Conservation (phyloP, 805 yeast genomes). For the Wickerhamiella sergipiensis region DNA sequence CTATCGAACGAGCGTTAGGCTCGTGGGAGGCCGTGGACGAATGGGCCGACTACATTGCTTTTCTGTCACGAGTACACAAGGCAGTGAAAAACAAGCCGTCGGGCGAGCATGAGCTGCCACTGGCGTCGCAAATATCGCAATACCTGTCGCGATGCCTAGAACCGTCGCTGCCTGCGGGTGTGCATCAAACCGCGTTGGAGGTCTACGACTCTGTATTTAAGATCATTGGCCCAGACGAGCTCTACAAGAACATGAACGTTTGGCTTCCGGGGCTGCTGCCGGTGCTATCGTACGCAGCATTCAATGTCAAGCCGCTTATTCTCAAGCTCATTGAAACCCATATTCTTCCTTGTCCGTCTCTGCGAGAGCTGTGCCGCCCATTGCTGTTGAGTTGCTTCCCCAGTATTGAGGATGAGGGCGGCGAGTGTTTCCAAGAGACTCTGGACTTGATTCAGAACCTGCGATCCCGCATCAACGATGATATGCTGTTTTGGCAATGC, state of each 20-base stretch:
- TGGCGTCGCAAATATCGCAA: conserved; percentile 49
- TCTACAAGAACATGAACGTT: conserved; percentile 42
- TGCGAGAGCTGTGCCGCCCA: conserved; percentile 52
- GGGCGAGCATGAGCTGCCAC: conserved; percentile 43
- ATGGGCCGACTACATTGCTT: conserved; percentile 97
- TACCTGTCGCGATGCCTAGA: conserved; percentile 68
- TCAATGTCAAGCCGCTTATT: conserved; percentile 71
- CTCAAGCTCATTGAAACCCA: conserved; percentile 46
- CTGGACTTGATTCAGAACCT: conserved; percentile 47
- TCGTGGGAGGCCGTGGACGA: conserved; percentile 75
- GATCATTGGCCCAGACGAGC: conserved; percentile 40
- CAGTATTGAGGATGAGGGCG: conserved; percentile 84
- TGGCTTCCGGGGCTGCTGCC: conserved; percentile 96
- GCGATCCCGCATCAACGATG: conserved; percentile 43
- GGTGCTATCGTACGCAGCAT: conserved; percentile 73
- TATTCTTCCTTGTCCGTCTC: conserved; percentile 38
- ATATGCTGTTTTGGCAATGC: conserved; percentile 76
- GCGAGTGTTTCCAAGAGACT: conserved; percentile 60
- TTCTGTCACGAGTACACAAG: conserved; percentile 63
- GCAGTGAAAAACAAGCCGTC: conserved; percentile 35
- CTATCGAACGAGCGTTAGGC: conserved; percentile 57
- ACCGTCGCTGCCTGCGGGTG: conserved; percentile 83
- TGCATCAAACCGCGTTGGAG: conserved; percentile 75
- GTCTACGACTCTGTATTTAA: conserved; percentile 61
- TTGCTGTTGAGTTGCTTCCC: conserved; percentile 63